Percentiles rank a stretch among this genome's conserved stretches.
These are phyloP conservation scores for Aspergillus campestris DNA, from an alignment of 495 filamentous ascomycete genomes.

Conservation along the genomic window DNA sequence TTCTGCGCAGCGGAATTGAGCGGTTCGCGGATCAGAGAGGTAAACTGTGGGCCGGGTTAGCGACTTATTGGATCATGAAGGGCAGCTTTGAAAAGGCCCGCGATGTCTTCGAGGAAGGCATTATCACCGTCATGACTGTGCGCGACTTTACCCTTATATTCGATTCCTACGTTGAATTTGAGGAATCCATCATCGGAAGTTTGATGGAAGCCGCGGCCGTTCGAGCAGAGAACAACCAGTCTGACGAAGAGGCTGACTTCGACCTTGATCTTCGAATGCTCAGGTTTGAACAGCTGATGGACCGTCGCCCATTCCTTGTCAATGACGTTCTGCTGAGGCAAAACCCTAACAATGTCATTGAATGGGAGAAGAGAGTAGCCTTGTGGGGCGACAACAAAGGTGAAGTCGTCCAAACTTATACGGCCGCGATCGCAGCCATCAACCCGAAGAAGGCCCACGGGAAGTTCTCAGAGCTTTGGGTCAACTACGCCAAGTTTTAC, in stretches of 20 bases:
- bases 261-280: conserved; percentile 97
- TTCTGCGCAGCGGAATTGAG: conserved; percentile 87
- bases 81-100: conserved; percentile 86
- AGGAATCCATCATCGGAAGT: conserved; percentile 87
- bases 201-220: conserved; percentile 81
- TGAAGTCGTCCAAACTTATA: conserved; percentile 91
- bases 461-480: conserved; percentile 90
- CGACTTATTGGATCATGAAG: conserved; percentile 93
- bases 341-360: conserved; percentile 91
- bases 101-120: conserved; percentile 93
- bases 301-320: conserved; percentile 88
- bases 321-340: conserved; percentile 95
- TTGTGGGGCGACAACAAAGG: conserved; percentile 91
- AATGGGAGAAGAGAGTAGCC: conserved; percentile 94
- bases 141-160: conserved; percentile 96
- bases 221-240: conserved; percentile 71
- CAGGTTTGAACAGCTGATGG: conserved; percentile 97
- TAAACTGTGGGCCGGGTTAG: conserved; percentile 92
- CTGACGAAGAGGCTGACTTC: conserved; percentile 83
- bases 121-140: conserved; percentile 98
- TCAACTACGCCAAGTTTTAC: conserved; percentile 97
- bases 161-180: conserved; percentile 92
- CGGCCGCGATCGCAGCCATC: conserved; percentile 84
- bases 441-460: conserved; percentile 93
- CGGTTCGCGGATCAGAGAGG: conserved; percentile 92